Evolutionary conservation across 2,329 filamentous ascomycete genomes (phyloP).

Genomic region (Calonectria ilicicola): DNA sequence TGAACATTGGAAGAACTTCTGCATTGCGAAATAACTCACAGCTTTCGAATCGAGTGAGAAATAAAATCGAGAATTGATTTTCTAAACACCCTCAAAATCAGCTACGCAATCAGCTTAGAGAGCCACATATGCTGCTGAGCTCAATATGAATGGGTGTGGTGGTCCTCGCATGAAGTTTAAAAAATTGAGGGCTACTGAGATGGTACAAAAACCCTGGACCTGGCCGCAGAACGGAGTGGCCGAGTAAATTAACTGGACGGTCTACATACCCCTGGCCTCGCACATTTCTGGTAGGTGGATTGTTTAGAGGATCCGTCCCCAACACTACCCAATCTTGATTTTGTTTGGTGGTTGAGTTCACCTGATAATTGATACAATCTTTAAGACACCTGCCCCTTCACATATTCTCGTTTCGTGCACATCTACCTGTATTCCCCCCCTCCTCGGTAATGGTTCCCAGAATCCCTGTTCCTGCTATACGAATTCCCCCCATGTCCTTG

Average conservation of each 20-base stretch:
- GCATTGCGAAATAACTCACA: not conserved
- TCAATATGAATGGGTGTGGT: not conserved
- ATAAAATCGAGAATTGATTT: not conserved
- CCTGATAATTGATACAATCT: not conserved
- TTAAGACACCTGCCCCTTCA: too few relatives aligned
- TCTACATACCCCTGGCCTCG: not conserved
- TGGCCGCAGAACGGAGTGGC: not conserved
- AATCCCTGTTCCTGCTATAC: conserved; percentile 32
- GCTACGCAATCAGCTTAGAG: not conserved
- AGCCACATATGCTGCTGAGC: not conserved
- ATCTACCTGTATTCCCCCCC: conserved; percentile 39
- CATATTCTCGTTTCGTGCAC: too few relatives aligned
- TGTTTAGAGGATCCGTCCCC: not conserved
- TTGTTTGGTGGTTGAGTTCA: not conserved
- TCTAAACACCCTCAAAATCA: not conserved
- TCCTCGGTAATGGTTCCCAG: conserved; percentile 35
- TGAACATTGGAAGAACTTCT: not conserved
- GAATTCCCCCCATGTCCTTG: conserved; percentile 35
- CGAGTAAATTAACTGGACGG: conserved; percentile 4
- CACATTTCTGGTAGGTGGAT: not conserved
- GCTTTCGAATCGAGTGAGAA: not conserved
- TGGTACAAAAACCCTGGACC: conserved; percentile 2
- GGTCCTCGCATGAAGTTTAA: conserved; percentile 7
- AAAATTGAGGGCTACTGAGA: not conserved
- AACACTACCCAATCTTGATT: not conserved